phyloP scores from a whole-genome alignment of 495 filamentous ascomycete genomes.

The Penicillium herquei region DNA sequence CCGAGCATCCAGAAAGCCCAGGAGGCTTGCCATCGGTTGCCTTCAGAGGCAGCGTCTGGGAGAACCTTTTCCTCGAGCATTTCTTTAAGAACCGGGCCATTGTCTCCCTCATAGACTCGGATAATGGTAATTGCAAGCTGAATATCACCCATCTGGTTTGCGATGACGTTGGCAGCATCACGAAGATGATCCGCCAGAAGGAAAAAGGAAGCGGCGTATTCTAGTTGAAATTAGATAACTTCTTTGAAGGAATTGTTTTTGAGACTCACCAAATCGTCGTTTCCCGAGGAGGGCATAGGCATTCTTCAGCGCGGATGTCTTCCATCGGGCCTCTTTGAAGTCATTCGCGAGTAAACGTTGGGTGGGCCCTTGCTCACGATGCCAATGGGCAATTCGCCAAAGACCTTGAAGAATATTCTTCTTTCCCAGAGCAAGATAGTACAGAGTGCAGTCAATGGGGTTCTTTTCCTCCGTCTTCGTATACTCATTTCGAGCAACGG shows the following conservation, averaged over 20 bases:
- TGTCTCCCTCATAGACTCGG: constrained; percentile 85
- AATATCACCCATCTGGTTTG: constrained; percentile 79
- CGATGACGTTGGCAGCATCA: constrained; percentile 81
- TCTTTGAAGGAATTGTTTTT: background rate
- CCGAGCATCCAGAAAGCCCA: constrained; percentile 97
- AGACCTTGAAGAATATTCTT: constrained; percentile 89
- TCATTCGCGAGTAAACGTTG: constrained; percentile 77
- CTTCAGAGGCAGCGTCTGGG: constrained; percentile 70
- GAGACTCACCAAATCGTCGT: constrained; percentile 70
- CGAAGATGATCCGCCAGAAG: constrained; percentile 81
- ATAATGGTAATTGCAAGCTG: constrained; percentile 91
- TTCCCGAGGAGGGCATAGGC: constrained; percentile 95
- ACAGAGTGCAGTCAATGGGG: constrained; percentile 89
- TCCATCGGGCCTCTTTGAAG: constrained; percentile 83
- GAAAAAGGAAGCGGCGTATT: constrained; percentile 97
- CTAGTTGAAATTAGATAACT: constrained; percentile 37
- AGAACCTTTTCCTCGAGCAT: constrained; percentile 80
- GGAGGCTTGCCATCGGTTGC: constrained; percentile 89
- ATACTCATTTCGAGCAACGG: constrained; percentile 90
- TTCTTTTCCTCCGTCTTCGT: constrained; percentile 84
- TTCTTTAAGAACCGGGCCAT: constrained; percentile 67
- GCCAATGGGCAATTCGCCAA: constrained; percentile 94
- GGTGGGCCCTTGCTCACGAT: constrained; percentile 79
- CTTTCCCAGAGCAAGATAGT: constrained; percentile 87
- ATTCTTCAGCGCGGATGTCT: constrained; percentile 90